Base-by-base conservation (phyloP, 1,284 basidiomycete genomes). In the Sporisorium scitamineum region DNA sequence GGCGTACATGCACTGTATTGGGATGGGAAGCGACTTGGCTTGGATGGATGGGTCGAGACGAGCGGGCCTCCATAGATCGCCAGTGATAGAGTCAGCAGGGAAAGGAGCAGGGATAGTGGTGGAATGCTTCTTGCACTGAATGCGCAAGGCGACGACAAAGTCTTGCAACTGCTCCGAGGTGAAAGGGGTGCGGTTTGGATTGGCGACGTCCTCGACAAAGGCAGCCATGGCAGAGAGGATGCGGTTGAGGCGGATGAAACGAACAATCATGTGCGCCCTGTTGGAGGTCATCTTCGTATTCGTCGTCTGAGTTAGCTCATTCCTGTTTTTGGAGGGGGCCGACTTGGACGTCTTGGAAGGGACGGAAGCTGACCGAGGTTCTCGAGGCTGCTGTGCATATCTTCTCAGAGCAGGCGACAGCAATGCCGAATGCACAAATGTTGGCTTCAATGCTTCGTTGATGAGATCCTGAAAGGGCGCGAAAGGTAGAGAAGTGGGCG, bases 171-270 rank as follows among this genome's bases (percentile, higher is more conserved):
- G 32, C 20, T 42, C 11, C 16, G 27, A 18, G 29, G 58, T 63
- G 55, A 69, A 70, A 7, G 66, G 62, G 5, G 24, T 59, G 24
- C 66, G 65, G 18, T 3, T 29, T 2, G 61, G 32, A 18, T 63
- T 50, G 14, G 53, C 47, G 16, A 67, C 22, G 18, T 76, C 70
- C 8, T 45, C 56, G 5, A 27, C 29, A n/a, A 72, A 67, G 4
- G 66, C 66, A 13, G 70, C 41, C 74, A 76, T 76, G 7, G 65
- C 74, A 5, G 74, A 76, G 5, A 76, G 48, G 24, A 76, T 70
- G 53, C 74, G 69, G 18, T 69, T 65, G 48, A 39, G 37, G 6
- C 61, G 47, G 42, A 76, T 63, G 20, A 76, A 47, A 18, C 74
- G 65, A 9, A 66, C 20, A 50, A 72, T 72, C 44, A 76, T 32